These are phyloP conservation scores for Fusarium begoniae DNA, from an alignment of 2,329 filamentous ascomycete species.

Conservation along the genomic window DNA sequence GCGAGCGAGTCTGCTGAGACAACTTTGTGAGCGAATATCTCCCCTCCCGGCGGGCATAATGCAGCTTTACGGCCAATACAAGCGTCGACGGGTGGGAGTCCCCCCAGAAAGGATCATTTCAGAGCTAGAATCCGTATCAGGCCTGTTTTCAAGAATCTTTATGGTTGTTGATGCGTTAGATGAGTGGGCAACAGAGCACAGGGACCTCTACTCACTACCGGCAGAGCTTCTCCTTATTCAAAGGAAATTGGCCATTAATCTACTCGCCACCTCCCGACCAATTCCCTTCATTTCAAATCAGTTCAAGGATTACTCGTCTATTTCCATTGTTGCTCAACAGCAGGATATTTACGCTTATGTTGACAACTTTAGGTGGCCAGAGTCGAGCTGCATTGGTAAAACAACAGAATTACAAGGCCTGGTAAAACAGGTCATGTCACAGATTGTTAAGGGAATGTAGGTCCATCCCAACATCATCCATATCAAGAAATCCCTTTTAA, in stretches of 20 bases:
- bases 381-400: neutral
- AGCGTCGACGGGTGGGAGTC: fast-evolving
- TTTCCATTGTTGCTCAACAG: fast-evolving
- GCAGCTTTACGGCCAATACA: neutral
- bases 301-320: fast-evolving
- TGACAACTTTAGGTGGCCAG: neutral
- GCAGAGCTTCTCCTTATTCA: neutral
- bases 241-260: fast-evolving
- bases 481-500: fast-evolving
- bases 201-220: neutral
- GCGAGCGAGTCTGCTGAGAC: fast-evolving
- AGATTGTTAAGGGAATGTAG: fast-evolving
- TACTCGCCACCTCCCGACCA: neutral
- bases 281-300: neutral
- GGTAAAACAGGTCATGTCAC: fast-evolving
- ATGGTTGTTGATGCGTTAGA: neutral
- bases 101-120: fast-evolving
- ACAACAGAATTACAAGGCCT: fast-evolving
- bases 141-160: neutral
- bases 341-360: neutral
- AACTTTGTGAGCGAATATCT: neutral
- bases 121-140: fast-evolving
- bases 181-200: fast-evolving
- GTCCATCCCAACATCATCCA: fast-evolving
- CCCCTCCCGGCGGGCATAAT: fast-evolving